phyloP scores from a whole-genome alignment of 106 monocot species.

The Dendrobium officinale region DNA sequence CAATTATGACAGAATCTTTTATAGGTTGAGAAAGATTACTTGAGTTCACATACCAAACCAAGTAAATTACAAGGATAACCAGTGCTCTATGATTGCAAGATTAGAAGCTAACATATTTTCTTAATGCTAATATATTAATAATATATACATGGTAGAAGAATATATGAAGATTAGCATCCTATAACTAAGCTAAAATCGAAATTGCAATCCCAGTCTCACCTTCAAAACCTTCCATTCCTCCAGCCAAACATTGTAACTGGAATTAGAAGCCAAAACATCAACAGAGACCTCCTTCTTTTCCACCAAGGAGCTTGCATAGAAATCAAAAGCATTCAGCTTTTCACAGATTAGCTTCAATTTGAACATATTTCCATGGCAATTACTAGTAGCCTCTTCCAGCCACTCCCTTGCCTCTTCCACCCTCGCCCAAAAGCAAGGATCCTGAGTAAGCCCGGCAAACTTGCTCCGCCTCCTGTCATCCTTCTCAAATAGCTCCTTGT shows the following conservation, averaged over 20 bases:
- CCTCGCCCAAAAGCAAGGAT: slow-evolving; percentile 58
- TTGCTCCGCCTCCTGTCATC: slow-evolving; percentile 30
- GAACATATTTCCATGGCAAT: slow-evolving; percentile 10
- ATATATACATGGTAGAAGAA: no score
- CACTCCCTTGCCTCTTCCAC: slow-evolving; percentile 43
- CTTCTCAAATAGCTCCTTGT: neutral
- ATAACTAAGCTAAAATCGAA: no score
- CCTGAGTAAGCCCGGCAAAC: slow-evolving; percentile 51
- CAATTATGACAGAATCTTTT: no score
- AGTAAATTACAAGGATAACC: no score
- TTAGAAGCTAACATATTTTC: no score
- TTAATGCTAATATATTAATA: no score
- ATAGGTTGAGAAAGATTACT: no score
- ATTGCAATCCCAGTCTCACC: slow-evolving; percentile 9
- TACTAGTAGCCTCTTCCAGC: slow-evolving; percentile 13
- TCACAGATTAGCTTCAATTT: slow-evolving; percentile 11
- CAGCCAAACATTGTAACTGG: slow-evolving; percentile 37
- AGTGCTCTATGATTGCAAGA: no score
- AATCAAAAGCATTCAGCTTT: slow-evolving; percentile 33
- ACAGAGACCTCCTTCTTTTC: slow-evolving; percentile 48
- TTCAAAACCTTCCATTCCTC: slow-evolving; percentile 37
- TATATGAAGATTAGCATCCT: no score
- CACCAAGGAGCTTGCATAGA: slow-evolving; percentile 29
- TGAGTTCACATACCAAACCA: no score
- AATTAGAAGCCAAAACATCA: slow-evolving; percentile 40